These are phyloP conservation scores for Truncatella angustata DNA, from an alignment of 2,329 filamentous ascomycete genomes.

Conservation along the genomic window DNA sequence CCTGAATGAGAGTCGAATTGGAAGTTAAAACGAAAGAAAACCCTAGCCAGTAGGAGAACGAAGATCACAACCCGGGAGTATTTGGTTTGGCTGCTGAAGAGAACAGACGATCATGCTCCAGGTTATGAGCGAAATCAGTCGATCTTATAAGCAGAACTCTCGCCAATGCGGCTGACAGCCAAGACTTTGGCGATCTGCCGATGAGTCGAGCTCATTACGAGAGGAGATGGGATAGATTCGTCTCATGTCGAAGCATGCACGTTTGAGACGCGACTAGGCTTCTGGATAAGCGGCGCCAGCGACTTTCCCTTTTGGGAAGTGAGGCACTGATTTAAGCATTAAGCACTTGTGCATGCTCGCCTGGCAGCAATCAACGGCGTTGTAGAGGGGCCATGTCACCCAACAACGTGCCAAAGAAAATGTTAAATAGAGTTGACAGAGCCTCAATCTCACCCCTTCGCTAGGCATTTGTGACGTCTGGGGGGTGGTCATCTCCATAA, in stretches of 20 bases:
- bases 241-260: constrained; percentile 2
- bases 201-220: neutral
- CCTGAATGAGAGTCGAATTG: neutral
- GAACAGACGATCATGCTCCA: constrained; percentile 5
- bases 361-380: neutral
- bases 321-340: neutral
- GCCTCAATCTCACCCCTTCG: neutral
- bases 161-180: neutral
- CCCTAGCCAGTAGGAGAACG: constrained; percentile 13
- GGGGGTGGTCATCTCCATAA: constrained; percentile 1
- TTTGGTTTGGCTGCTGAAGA: neutral
- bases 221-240: neutral
- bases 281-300: neutral
- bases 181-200: neutral
- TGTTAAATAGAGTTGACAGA: neutral
- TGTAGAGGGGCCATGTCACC: neutral
- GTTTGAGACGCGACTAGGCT: constrained; percentile 1
- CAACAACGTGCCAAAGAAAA: neutral
- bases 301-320: neutral
- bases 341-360: neutral
- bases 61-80: constrained; percentile 8
- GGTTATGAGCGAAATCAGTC: neutral
- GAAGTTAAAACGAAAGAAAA: constrained; percentile 9
- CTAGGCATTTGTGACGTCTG: neutral
- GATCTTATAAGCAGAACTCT: neutral